Conservation (phyloP, 352 stramenopile species). For the Globisporangium lucens region DNA sequence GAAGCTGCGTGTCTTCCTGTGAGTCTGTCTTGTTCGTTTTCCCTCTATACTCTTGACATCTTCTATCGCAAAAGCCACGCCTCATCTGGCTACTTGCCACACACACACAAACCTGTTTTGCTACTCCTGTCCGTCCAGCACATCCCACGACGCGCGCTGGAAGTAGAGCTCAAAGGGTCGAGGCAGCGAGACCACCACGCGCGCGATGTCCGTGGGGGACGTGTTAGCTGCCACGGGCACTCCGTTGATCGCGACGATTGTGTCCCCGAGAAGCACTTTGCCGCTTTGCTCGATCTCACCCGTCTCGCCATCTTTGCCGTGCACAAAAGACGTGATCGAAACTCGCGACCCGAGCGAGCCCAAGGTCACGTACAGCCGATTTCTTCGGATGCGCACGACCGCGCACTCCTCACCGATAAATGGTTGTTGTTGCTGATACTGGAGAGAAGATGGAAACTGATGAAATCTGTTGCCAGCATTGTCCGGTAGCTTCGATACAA, state of each 20-base stretch:
- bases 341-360: conserved; percentile 44
- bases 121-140: conserved; percentile 19
- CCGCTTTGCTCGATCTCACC: conserved; percentile 74
- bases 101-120: background rate
- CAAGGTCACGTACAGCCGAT: conserved; percentile 57
- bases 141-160: conserved; percentile 66
- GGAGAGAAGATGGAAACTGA: background rate
- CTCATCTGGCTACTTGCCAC: background rate
- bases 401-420: conserved; percentile 21
- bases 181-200: conserved; percentile 31
- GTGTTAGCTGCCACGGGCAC: conserved; percentile 23
- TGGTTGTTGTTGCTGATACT: background rate
- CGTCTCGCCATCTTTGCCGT: conserved; percentile 32
- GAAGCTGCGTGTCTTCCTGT: background rate
- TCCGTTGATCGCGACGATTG: conserved; percentile 56
- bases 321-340: conserved; percentile 59
- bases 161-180: conserved; percentile 60
- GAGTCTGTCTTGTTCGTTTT: background rate
- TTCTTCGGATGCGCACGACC: conserved; percentile 34
- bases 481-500: conserved; percentile 22
- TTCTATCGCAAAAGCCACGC: background rate
- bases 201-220: conserved; percentile 42
- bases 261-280: conserved; percentile 59
- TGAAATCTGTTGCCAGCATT: conserved; percentile 1
- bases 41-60: background rate